These are phyloP conservation scores for Populus nigra DNA, from an alignment of 345 rosid species.

Conservation along the genomic window DNA sequence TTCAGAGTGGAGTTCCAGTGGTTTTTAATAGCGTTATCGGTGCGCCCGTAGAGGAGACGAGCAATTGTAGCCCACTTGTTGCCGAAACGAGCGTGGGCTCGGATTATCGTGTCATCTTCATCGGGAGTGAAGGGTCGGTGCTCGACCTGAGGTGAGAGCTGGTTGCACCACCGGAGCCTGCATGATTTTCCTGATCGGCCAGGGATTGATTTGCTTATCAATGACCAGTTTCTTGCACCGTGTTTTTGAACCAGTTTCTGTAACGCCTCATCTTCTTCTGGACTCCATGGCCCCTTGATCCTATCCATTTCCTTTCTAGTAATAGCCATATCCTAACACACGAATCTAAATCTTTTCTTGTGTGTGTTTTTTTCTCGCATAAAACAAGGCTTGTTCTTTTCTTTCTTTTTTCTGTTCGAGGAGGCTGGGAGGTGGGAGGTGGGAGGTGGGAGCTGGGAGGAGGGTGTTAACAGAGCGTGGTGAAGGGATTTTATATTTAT, in stretches of 20 bases:
- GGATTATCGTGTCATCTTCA: constrained; percentile 25
- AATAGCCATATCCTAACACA: not conserved
- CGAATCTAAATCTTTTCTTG: too few species aligned
- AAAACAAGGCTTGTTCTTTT: too few species aligned
- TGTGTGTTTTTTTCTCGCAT: too few species aligned
- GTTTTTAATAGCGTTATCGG: constrained; percentile 39
- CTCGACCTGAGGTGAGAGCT: constrained; percentile 31
- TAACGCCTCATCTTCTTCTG: constrained; percentile 26
- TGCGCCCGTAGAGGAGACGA: constrained; percentile 31
- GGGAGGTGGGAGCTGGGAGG: too few species aligned
- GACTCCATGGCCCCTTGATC: constrained; percentile 31
- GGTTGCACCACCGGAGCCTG: constrained; percentile 34
- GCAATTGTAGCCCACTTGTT: constrained; percentile 34
- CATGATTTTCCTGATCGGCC: constrained; percentile 30
- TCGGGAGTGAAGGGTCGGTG: constrained; percentile 21
- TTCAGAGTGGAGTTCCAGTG: constrained; percentile 40
- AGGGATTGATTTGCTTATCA: constrained; percentile 29
- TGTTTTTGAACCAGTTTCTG: constrained; percentile 24
- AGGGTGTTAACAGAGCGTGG: not conserved
- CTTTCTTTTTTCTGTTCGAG: not conserved
- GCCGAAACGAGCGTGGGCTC: constrained; percentile 27
- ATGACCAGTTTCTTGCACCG: constrained; percentile 29
- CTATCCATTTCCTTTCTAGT: constrained; percentile 18
- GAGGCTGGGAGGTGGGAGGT: too few species aligned
- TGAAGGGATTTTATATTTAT: constrained; percentile 27